Evolutionary conservation across 305 asterid species (phyloP).

Genomic region (Andrographis paniculata): DNA sequence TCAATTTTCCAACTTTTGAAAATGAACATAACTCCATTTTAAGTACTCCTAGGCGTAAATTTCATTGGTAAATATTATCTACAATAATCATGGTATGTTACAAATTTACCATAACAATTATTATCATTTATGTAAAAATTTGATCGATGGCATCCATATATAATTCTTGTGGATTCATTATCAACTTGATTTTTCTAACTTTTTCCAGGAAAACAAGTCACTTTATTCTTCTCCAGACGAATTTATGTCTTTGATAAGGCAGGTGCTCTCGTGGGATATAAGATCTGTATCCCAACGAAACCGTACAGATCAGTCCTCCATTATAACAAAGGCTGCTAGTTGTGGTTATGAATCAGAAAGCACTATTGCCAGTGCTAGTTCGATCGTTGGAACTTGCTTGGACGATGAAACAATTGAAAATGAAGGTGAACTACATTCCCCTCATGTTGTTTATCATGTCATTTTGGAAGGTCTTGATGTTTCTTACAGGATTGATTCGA

Average conservation of each 20-base stretch:
- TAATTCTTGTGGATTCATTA: too few relatives aligned
- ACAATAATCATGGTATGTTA: too few relatives aligned
- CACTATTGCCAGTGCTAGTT: conserved; percentile 9
- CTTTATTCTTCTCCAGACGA: conserved; percentile 61
- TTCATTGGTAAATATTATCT: too few relatives aligned
- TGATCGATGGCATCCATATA: too few relatives aligned
- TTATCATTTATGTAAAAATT: too few relatives aligned
- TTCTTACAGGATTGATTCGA: conserved; percentile 57
- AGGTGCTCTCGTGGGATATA: conserved; percentile 86
- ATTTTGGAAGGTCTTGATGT: conserved; percentile 57
- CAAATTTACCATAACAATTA: too few relatives aligned
- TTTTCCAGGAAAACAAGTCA: conserved; percentile 47
- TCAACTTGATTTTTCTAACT: not conserved
- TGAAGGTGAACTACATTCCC: conserved; percentile 19
- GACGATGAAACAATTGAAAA: conserved; percentile 30
- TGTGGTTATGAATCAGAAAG: not conserved
- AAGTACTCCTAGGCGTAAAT: too few relatives aligned
- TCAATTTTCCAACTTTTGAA: too few relatives aligned
- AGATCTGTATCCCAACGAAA: conserved; percentile 74
- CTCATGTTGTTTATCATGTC: conserved; percentile 48
- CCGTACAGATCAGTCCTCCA: conserved; percentile 32
- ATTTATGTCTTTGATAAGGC: conserved; percentile 50
- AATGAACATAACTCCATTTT: too few relatives aligned
- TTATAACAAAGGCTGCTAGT: conserved; percentile 14
- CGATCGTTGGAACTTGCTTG: conserved; percentile 13